Base-by-base conservation (phyloP, 805 yeast genomes). In the Starmerella vitae region DNA sequence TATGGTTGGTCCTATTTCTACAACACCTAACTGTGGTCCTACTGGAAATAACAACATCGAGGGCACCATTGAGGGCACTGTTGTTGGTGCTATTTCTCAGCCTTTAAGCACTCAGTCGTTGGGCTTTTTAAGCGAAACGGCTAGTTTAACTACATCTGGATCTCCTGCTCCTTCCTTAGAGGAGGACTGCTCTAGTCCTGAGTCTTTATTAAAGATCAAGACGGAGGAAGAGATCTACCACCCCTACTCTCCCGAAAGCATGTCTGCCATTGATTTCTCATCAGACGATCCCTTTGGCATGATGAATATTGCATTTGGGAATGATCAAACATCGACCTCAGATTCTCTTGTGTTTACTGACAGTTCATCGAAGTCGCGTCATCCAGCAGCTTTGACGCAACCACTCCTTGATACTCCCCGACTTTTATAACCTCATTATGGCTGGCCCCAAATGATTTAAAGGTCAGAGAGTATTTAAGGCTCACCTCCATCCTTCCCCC, bases 381-480 rank as follows among this genome's bases (percentile, higher is more conserved):
- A 52, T 50, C 48, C 56, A 50, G 56, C 56, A 46, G 56, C 25
- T 48, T 44, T 52, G 56, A 41, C 52, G 56, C 41, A 37, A 6
- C 36, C 32, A 36, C 35, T 36, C 25, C 20, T 20, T 2, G 36
- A 24, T 3, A 15, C 22, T n/a, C n/a, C 13, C 26, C 14, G 20
- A 20, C 13, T 17, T 12, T 17, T 9, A 2, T 4, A 9, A 20
- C 18, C 5, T 10, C 5, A 12, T 15, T 19, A 28, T 39, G 43
- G 43, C 43, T 27, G 40, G 40, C 24, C 44, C 41, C 39, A 20
- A 25, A 33, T 9, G 26, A 12, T 22, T 8, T 22, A 12, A 7
- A 8, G 26, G 26, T 8, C 26, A 12, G n/a, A 20, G 4, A 3
- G 13, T 15, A n/a, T 4, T 5, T 14, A 20, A 30, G 25, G 47